Conservation (phyloP, 2,329 filamentous ascomycete genomes). For the Colletotrichum sp. region DNA sequence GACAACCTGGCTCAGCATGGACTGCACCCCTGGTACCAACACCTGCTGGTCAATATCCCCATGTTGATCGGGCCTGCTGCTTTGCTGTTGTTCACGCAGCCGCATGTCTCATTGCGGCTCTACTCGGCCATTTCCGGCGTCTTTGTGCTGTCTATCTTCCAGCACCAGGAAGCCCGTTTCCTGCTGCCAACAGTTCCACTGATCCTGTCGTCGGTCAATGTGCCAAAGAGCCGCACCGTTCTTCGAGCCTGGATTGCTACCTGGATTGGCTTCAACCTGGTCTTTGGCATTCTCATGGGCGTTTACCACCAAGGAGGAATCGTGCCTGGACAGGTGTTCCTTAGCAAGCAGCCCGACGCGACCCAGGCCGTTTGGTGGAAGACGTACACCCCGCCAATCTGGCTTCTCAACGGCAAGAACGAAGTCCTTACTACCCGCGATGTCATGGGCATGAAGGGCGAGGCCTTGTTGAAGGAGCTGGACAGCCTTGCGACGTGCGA, state of each 20-base stretch:
- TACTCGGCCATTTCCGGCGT: slow-evolving; percentile 78
- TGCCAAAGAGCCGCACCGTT: slow-evolving; percentile 61
- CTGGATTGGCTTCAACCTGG: slow-evolving; percentile 74
- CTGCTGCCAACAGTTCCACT: slow-evolving; percentile 77
- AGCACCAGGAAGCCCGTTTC: slow-evolving; percentile 83
- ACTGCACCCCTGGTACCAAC: slow-evolving; percentile 80
- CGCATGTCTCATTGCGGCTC: slow-evolving; percentile 65
- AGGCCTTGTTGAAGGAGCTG: slow-evolving; percentile 64
- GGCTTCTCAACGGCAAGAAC: slow-evolving; percentile 80
- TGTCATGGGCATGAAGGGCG: slow-evolving; percentile 73
- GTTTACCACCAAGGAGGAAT: slow-evolving; percentile 82
- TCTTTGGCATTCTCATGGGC: slow-evolving; percentile 77
- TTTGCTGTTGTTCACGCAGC: slow-evolving; percentile 61
- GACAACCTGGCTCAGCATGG: slow-evolving; percentile 78
- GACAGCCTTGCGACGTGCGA: slow-evolving; percentile 66
- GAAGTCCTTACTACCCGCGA: slow-evolving; percentile 73
- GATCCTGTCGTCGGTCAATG: slow-evolving; percentile 73
- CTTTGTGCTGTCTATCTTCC: slow-evolving; percentile 73
- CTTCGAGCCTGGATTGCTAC: slow-evolving; percentile 59
- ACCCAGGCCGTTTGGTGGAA: slow-evolving; percentile 84
- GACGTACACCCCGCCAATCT: slow-evolving; percentile 81
- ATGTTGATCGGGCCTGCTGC: slow-evolving; percentile 75
- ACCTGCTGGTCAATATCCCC: slow-evolving; percentile 73
- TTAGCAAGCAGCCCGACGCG: slow-evolving; percentile 72
- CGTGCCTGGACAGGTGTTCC: slow-evolving; percentile 75